Conservation (phyloP, 2,329 filamentous ascomycete genomes). For the Ascochyta viciae-villosae region DNA sequence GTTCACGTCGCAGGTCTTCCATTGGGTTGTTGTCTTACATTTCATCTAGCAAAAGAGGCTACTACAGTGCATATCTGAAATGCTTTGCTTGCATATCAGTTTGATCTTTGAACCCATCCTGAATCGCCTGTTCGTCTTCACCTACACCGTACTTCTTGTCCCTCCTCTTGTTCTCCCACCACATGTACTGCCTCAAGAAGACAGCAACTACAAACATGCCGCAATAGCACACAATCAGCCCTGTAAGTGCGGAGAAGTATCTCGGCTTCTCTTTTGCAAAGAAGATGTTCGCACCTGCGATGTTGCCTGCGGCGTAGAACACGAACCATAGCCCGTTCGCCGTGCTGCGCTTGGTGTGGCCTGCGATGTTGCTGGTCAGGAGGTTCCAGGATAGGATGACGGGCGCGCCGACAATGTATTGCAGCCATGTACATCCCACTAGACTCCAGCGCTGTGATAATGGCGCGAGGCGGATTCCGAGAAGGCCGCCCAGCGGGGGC, state of each 20-base stretch:
- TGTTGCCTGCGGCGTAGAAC: slow-evolving; percentile 58
- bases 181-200: slow-evolving; percentile 39
- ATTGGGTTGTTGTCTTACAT: too few species aligned
- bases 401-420: slow-evolving; percentile 58
- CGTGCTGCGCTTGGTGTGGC: slow-evolving; percentile 60
- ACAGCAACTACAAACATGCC: slow-evolving; percentile 49
- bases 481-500: slow-evolving; percentile 57
- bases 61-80: slow-evolving; percentile 45
- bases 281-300: slow-evolving; percentile 58
- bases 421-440: slow-evolving; percentile 62
- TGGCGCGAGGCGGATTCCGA: slow-evolving; percentile 59
- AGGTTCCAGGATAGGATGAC: slow-evolving; percentile 62
- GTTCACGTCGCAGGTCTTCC: too few species aligned
- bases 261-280: slow-evolving; percentile 53
- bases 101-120: slow-evolving; percentile 46
- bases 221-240: slow-evolving; percentile 54
- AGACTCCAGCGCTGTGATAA: slow-evolving; percentile 57
- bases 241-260: slow-evolving; percentile 55
- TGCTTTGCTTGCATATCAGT: slow-evolving; percentile 44
- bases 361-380: slow-evolving; percentile 53
- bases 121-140: slow-evolving; percentile 39
- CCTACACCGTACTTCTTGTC: slow-evolving; percentile 37
- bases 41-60: not conserved
- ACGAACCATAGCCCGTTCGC: slow-evolving; percentile 60
- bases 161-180: slow-evolving; percentile 42